phyloP scores from a whole-genome alignment of 768 basidiomycete species.

The Trametes meyenii region DNA sequence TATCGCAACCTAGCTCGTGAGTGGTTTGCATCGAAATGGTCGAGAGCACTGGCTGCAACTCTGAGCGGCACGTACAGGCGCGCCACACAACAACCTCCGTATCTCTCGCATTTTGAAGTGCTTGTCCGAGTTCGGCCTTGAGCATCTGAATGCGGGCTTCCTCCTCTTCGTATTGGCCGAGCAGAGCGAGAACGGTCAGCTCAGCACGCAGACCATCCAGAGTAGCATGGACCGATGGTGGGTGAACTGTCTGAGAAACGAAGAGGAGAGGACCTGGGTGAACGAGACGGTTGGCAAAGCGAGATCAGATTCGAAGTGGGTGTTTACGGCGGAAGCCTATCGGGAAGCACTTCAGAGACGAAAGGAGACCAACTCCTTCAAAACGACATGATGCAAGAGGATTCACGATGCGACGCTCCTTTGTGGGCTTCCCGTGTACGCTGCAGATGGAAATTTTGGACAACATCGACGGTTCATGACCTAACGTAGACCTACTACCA shows the following conservation, averaged over 20 bases:
- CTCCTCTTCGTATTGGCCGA: conserved; percentile 69
- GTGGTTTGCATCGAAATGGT: conserved; percentile 27
- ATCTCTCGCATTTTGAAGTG: conserved; percentile 79
- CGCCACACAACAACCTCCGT: conserved; percentile 75
- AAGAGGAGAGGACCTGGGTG: conserved; percentile 61
- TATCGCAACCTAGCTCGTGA: conserved; percentile 70
- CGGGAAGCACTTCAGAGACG: conserved; percentile 49
- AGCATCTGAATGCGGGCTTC: conserved; percentile 65
- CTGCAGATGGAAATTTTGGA: too few relatives aligned
- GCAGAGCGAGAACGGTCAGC: conserved; percentile 59
- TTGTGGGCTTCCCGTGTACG: too few relatives aligned
- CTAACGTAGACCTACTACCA: too few relatives aligned
- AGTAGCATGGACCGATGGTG: conserved; percentile 80
- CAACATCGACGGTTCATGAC: too few relatives aligned
- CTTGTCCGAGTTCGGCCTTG: conserved; percentile 69
- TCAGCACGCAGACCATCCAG: conserved; percentile 50
- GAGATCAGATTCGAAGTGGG: conserved; percentile 38
- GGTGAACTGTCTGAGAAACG: conserved; percentile 71
- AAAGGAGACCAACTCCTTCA: conserved; percentile 40
- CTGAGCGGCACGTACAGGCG: conserved; percentile 41
- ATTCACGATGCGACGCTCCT: too few relatives aligned
- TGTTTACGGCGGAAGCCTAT: conserved; percentile 64
- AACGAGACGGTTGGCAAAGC: conserved; percentile 52
- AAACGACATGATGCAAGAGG: neutral
- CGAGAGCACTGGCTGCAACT: conserved; percentile 5